These are phyloP conservation scores for Tardiomyces depauwii DNA, from an alignment of 1,139 yeast genomes.

Conservation along the genomic window DNA sequence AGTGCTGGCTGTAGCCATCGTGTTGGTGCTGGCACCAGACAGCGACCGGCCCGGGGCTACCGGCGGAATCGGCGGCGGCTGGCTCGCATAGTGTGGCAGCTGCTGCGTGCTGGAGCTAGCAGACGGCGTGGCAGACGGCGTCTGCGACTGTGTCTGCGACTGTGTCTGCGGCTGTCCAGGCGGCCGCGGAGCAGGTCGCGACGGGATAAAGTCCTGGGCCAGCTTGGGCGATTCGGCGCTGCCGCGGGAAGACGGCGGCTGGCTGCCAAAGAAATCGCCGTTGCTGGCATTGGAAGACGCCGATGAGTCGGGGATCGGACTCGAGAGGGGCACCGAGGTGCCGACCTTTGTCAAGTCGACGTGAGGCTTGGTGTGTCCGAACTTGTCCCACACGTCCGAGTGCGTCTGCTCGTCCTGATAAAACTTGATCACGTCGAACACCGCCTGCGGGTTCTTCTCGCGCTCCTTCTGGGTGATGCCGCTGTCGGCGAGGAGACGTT, in stretches of 20 bases:
- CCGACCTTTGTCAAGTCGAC: neutral
- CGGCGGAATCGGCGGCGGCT: too few species aligned
- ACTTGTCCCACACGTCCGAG: conserved; percentile 69
- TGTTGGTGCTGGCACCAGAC: too few species aligned
- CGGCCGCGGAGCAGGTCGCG: conserved; percentile 20
- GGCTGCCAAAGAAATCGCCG: neutral
- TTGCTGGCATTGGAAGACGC: neutral
- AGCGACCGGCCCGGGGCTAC: too few species aligned
- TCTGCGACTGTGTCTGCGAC: too few species aligned
- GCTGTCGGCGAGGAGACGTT: conserved; percentile 63
- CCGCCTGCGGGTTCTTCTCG: conserved; percentile 87
- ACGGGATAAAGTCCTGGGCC: conserved; percentile 12
- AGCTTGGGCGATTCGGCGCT: conserved; percentile 7
- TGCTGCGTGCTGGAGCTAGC: too few species aligned
- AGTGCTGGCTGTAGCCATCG: too few species aligned
- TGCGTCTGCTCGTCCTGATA: conserved; percentile 58
- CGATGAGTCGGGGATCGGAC: neutral
- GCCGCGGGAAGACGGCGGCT: conserved; percentile 2
- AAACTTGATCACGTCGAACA: conserved; percentile 83
- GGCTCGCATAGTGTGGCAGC: too few species aligned
- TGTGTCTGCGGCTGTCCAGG: conserved; percentile 7
- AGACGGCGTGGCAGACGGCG: too few species aligned
- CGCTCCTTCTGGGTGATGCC: conserved; percentile 83
- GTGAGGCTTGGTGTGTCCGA: conserved; percentile 32
- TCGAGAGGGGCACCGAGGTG: neutral